These are phyloP conservation scores for Hericium erinaceus DNA, from an alignment of 768 basidiomycete genomes.

Conservation along the genomic window DNA sequence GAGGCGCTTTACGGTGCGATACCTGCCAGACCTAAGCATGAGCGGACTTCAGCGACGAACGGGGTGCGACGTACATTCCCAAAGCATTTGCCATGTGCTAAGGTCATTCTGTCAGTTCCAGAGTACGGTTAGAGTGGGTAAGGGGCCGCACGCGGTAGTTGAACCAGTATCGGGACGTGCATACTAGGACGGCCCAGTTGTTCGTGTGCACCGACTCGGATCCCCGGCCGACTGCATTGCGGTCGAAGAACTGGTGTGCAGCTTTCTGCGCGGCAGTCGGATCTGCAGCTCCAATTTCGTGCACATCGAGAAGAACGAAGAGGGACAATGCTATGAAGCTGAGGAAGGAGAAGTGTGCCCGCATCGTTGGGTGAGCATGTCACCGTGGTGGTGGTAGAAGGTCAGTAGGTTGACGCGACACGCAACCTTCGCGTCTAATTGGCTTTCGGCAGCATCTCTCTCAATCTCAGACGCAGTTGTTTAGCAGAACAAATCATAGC, in stretches of 20 bases:
- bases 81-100: constrained; percentile 98
- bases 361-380: neutral
- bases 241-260: constrained; percentile 3
- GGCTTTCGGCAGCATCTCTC: neutral
- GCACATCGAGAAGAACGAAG: neutral
- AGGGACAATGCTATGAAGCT: neutral
- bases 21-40: constrained; percentile 40
- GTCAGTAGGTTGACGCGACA: neutral
- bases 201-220: constrained; percentile 61
- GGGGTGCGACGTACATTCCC: constrained; percentile 62
- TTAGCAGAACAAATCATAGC: neutral
- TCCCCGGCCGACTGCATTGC: constrained; percentile 1
- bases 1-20: constrained; percentile 94
- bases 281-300: neutral
- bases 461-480: neutral
- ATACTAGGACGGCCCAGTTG: constrained; percentile 98
- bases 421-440: neutral
- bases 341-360: neutral
- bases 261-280: neutral
- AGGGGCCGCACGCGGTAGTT: constrained; percentile 76
- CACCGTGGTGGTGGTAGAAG: neutral
- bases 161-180: constrained; percentile 94
- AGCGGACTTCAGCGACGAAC: too few species aligned
- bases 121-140: neutral
- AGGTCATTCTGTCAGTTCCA: neutral